These are phyloP conservation scores for Beta macrorhiza DNA, from an alignment of 179 eudicot genomes.

Conservation along the genomic window DNA sequence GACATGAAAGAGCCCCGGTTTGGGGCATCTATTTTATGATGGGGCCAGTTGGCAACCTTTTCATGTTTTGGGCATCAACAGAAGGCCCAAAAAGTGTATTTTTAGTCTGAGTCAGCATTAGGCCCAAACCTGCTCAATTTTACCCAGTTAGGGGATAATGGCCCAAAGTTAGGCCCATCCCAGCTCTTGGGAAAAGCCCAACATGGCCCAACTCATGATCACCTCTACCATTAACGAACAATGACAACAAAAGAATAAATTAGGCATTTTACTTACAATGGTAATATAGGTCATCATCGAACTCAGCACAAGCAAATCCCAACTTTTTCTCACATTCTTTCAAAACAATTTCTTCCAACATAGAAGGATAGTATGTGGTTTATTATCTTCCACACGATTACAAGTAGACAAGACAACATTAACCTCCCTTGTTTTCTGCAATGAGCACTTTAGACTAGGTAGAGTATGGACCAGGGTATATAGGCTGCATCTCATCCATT, in stretches of 20 bases:
- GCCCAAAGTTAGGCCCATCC: too few species aligned
- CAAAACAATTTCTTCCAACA: not conserved
- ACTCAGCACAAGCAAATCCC: not conserved
- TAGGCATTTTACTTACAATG: not conserved
- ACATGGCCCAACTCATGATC: not conserved
- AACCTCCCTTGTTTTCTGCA: not conserved
- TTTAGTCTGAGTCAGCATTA: too few species aligned
- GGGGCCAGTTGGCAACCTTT: too few species aligned
- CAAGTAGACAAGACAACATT: too few species aligned
- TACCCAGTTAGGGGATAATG: too few species aligned
- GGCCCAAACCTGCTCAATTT: too few species aligned
- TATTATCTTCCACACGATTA: too few species aligned
- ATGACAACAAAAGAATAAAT: not conserved
- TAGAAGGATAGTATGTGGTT: not conserved
- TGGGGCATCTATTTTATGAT: too few species aligned
- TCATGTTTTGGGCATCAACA: too few species aligned
- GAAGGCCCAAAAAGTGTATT: too few species aligned
- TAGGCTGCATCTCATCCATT: slow-evolving; percentile 1
- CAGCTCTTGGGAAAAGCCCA: too few species aligned
- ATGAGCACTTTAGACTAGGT: not conserved
- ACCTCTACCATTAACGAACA: not conserved
- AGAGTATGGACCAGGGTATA: not conserved
- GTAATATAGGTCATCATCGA: not conserved
- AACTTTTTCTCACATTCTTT: not conserved
- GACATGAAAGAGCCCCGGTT: too few species aligned